Evolutionary conservation across 805 yeast species (phyloP).

Genomic region (Jamesozyma spencerorum): DNA sequence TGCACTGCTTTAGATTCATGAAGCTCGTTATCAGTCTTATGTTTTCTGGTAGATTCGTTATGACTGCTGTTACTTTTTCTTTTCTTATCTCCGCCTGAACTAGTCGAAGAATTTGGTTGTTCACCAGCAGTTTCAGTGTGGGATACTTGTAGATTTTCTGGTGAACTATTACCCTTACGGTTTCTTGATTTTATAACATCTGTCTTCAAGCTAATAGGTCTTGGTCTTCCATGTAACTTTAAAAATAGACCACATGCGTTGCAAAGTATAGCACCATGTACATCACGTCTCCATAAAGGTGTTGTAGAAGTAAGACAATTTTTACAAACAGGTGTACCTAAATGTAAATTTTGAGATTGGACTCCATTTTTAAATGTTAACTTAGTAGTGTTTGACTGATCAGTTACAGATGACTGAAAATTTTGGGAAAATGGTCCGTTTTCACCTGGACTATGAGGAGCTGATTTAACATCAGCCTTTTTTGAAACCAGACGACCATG

Average conservation of each 20-base stretch:
- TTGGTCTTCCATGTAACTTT: slow-evolving; percentile 83
- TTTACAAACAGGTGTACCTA: slow-evolving; percentile 56
- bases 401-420: neutral
- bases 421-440: neutral
- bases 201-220: slow-evolving; percentile 86
- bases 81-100: slow-evolving; percentile 12
- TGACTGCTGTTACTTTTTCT: slow-evolving; percentile 7
- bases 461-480: neutral
- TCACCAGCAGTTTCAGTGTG: too few relatives aligned
- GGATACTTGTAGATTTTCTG: too few relatives aligned
- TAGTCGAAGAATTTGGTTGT: too few relatives aligned
- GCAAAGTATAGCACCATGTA: slow-evolving; percentile 80
- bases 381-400: neutral
- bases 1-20: too few relatives aligned
- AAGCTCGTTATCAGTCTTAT: neutral
- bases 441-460: neutral
- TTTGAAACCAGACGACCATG: too few relatives aligned
- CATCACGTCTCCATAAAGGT: slow-evolving; percentile 93
- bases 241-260: slow-evolving; percentile 89
- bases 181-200: slow-evolving; percentile 89
- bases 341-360: neutral
- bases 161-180: slow-evolving; percentile 41
- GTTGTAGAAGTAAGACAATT: slow-evolving; percentile 90
- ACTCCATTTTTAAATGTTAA: slow-evolving; percentile 1
- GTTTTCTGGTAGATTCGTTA: neutral